phyloP scores from a whole-genome alignment of 176 grass and related monocot genomes.

The Luzula sylvatica region DNA sequence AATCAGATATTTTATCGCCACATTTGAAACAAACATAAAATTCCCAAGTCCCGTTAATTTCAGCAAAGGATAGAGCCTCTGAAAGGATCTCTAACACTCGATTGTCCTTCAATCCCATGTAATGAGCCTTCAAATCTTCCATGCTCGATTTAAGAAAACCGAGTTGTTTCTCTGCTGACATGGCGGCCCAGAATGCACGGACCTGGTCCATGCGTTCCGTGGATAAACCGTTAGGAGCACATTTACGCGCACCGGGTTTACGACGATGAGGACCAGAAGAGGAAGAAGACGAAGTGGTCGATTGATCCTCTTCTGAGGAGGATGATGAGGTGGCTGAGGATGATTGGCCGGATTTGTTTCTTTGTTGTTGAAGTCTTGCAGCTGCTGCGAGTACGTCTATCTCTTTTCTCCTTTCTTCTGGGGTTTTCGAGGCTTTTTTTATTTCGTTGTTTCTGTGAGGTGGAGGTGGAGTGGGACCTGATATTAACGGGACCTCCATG shows the following conservation, averaged over 20 bases:
- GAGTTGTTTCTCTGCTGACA: constrained; percentile 33
- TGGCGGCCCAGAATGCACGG: constrained; percentile 49
- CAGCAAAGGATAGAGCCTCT: constrained; percentile 38
- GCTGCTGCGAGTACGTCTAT: constrained; percentile 76
- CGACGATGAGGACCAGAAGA: constrained; percentile 40
- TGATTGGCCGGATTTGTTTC: constrained; percentile 21
- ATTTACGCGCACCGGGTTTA: constrained; percentile 44
- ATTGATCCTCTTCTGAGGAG: constrained; percentile 41
- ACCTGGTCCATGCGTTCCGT: constrained; percentile 52
- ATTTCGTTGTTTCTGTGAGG: constrained; percentile 69
- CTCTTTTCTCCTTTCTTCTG: constrained; percentile 83
- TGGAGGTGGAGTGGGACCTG: constrained; percentile 26
- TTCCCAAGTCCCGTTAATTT: constrained; percentile 39
- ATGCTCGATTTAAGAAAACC: constrained; percentile 43
- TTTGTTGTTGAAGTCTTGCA: constrained; percentile 59
- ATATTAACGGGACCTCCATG: constrained; percentile 41
- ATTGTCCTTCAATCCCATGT: constrained; percentile 19
- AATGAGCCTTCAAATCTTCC: constrained; percentile 46
- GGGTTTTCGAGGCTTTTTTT: constrained; percentile 84
- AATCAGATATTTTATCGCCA: constrained; percentile 31
- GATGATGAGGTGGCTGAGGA: neutral
- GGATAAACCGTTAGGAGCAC: neutral
- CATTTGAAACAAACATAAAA: constrained; percentile 62
- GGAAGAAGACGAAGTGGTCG: constrained; percentile 6
- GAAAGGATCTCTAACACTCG: constrained; percentile 30